Base-by-base conservation (phyloP, 2,329 filamentous ascomycete genomes). In the Microcyclospora tardicrescens region DNA sequence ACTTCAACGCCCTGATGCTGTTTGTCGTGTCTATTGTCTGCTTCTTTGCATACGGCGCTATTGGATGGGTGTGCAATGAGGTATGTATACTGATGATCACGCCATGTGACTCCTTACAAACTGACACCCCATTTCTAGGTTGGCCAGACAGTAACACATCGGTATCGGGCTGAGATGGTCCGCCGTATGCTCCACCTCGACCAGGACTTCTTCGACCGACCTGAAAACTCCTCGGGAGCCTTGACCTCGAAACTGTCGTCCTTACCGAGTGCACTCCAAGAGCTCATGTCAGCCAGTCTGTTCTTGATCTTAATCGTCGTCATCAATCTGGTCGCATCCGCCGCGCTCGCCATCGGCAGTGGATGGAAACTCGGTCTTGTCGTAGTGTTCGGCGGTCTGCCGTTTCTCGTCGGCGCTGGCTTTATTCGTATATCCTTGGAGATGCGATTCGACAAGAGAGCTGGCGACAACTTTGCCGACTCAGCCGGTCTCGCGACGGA, bases 1-100 rank as follows among this genome's bases (percentile, higher is more conserved):
- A 73, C 45, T 72, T 73, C 49, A 73, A 64, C 54, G 60, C 68
- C 0, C 58, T 74, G 10, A 73, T 74, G 68, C 72, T 74, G 50
- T 71, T 74, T 49, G 53, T 73, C 6, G 61, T 73, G 5, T 69
- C 71, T 1, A 45, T 74, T 8, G 65, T 56, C 1, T 65, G 68
- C 27, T 54, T 62, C 0, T 32, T 61, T 3, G 63, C 58, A 28
- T 74, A 68, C 44, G 64, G 62, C 16, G 43, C 49, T n/a, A 51
- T 72, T 3, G 69, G 69, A 2, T 68, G 55, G 51, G 46, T 53
- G 1, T 63, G 63, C 13, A 69, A 68, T 37, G 55, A 61, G 2
- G 57, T 72, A 19, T 63, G 65, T 2, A 62, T 68, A 42, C 62
- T 64, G 50, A 45, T 63, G 45, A 51, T 56, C 1, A 48, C 56